Evolutionary conservation across 1,139 yeast species (phyloP), one percentile per base, ranked within the genome.

Genomic region (Pichia sp.): DNA sequence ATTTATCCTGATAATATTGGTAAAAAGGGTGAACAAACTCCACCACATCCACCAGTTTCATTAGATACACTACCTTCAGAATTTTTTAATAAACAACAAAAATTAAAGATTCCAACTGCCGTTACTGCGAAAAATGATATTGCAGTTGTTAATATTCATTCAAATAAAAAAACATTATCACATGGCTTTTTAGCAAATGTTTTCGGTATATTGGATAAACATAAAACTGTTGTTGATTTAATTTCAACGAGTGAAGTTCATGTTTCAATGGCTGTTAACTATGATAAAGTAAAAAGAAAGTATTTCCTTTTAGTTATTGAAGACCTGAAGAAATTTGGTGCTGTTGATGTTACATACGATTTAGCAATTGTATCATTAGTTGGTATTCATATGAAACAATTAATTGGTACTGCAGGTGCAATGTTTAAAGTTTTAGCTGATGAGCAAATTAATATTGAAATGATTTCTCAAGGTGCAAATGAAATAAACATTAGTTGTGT

Each of bases 391-490:
- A 93, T 93, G 99, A 93, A 90, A 64, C 96, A 90, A 66, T 81
- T 87, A 66, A 87, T 93, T 58, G 99, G 99, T 67, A 91, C 90
- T 65, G 99, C 99, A 0, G 97, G 98, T 45, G 85, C 89, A 60
- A 93, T 93, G 97, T 93, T 93, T 72, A 84, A 91, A 60, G 89
- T 95, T 3, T 74, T 93, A 62, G 98, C 98, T 6, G 95, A 88
- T 65, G 96, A 93, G 62, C 81, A 80, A 52, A 87, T 93, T 64
- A 93, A 93, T 71, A 90, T 93, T 62, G 99, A 93, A 70, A 93
- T 93, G 99, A 93, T 93, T 66, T 82, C 91, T 53, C 99, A 93
- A 75, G 99, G 99, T 60, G 97, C 99, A 36, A 91, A 93, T 66
- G 99, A 93, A 71, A 93, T 93, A 63, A 93, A 93, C 69, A 93